Conservation (phyloP, 805 yeast species). For the Teunomyces cretensis region DNA sequence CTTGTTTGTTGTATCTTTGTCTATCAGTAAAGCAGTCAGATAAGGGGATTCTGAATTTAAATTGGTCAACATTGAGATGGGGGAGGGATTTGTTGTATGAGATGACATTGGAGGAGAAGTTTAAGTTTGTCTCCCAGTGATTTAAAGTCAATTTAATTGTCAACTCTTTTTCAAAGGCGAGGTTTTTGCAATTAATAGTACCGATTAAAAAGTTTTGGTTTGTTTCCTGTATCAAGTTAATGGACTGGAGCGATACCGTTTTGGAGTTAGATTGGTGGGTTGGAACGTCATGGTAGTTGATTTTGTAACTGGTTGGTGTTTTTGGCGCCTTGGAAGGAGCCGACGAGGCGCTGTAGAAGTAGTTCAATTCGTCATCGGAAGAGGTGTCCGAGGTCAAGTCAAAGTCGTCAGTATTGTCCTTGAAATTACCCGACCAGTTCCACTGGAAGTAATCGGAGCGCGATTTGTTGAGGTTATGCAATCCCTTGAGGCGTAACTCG, state of each 20-base stretch:
- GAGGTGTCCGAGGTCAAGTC: slow-evolving; percentile 21
- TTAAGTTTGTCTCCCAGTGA: slow-evolving; percentile 43
- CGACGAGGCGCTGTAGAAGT: slow-evolving; percentile 6
- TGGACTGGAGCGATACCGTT: slow-evolving; percentile 36
- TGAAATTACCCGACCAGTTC: slow-evolving; percentile 20
- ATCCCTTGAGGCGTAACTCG: slow-evolving; percentile 4
- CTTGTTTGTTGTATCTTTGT: slow-evolving; percentile 6
- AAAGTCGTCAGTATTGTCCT: slow-evolving; percentile 9
- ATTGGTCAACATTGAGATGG: slow-evolving; percentile 40
- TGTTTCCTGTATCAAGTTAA: slow-evolving; percentile 22
- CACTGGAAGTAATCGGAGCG: slow-evolving; percentile 24
- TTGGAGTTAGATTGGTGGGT: slow-evolving; percentile 11
- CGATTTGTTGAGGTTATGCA: neutral
- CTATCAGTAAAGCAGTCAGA: slow-evolving; percentile 5
- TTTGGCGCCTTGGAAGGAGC: neutral
- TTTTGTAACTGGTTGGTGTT: slow-evolving; percentile 13
- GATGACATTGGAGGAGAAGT: slow-evolving; percentile 19
- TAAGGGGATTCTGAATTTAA: slow-evolving; percentile 50
- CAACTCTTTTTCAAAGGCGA: slow-evolving; percentile 36
- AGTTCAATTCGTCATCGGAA: slow-evolving; percentile 18
- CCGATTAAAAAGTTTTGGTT: slow-evolving; percentile 18
- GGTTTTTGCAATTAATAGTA: slow-evolving; percentile 30
- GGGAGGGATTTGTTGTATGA: slow-evolving; percentile 17
- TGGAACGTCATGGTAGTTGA: slow-evolving; percentile 14
- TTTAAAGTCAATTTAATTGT: slow-evolving; percentile 50